Conservation (phyloP, 345 rosid genomes). For the Boechera stricta region DNA sequence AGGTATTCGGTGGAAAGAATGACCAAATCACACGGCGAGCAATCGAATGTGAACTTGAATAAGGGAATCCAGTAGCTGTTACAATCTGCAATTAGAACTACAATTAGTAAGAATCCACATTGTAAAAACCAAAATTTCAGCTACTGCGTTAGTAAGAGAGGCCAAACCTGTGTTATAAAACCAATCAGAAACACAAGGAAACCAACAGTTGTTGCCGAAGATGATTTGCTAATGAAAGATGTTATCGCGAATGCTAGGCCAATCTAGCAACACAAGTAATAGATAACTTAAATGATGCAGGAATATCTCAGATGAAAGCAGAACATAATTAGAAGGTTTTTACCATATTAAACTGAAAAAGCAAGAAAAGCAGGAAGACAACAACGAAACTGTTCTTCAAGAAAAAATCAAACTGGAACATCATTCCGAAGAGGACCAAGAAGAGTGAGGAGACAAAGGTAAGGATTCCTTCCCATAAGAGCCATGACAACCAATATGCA, state of each 20-base stretch:
- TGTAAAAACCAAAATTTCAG: not conserved
- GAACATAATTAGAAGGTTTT: conserved; percentile 27
- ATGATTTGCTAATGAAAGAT: conserved; percentile 73
- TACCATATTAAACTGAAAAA: conserved; percentile 91
- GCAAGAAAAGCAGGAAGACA: conserved; percentile 72
- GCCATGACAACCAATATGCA: conserved; percentile 92
- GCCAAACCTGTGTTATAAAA: conserved; percentile 78
- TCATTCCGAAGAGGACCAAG: conserved; percentile 84
- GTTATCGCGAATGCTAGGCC: conserved; percentile 82
- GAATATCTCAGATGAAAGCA: not conserved
- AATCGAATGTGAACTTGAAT: conserved; percentile 33
- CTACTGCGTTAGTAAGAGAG: conserved; percentile 28
- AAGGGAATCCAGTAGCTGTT: conserved; percentile 63
- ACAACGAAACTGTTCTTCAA: conserved; percentile 75
- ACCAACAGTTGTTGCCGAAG: conserved; percentile 79
- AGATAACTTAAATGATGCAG: not conserved
- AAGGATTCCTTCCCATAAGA: conserved; percentile 80
- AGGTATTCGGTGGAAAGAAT: conserved; percentile 86
- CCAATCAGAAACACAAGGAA: conserved; percentile 77
- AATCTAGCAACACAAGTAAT: conserved; percentile 57
- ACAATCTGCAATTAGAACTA: conserved; percentile 55
- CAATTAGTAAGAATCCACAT: conserved; percentile 29
- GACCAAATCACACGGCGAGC: conserved; percentile 63
- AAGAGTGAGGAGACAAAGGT: conserved; percentile 72
- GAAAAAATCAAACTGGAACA: conserved; percentile 90